These are phyloP conservation scores for Coelastrella sp. DNA, from an alignment of 139 green algal species.

Conservation along the genomic window DNA sequence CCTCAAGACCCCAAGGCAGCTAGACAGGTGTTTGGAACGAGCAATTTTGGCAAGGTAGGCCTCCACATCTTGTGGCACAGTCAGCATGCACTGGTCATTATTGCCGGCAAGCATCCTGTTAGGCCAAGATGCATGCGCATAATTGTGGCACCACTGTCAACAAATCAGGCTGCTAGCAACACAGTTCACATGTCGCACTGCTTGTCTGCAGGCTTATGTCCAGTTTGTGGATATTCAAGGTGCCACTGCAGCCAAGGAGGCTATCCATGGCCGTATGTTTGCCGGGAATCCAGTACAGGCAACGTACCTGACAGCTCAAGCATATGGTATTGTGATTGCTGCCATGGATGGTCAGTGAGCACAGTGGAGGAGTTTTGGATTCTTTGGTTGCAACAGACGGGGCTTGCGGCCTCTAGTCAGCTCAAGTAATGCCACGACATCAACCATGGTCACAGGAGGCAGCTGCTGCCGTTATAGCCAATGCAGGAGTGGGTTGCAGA, in stretches of 20 bases:
- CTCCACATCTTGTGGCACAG: neutral
- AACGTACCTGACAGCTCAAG: slow-evolving; percentile 51
- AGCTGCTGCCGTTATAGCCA: neutral
- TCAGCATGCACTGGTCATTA: neutral
- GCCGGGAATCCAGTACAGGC: slow-evolving; percentile 64
- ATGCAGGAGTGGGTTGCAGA: no score
- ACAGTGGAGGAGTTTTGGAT: neutral
- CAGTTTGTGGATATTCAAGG: slow-evolving; percentile 66
- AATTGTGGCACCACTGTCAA: neutral
- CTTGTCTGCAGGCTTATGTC: slow-evolving; percentile 70
- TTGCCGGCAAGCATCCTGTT: neutral
- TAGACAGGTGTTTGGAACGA: slow-evolving; percentile 53
- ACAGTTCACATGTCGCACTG: neutral
- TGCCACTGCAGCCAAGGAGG: slow-evolving; percentile 59
- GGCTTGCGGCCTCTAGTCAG: neutral
- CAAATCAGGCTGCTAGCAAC: no score
- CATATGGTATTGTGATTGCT: neutral
- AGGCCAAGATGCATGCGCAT: neutral
- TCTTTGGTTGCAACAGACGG: neutral
- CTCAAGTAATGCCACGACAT: neutral
- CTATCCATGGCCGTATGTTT: slow-evolving; percentile 76
- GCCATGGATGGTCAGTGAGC: neutral
- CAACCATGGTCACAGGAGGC: neutral
- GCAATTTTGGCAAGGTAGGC: slow-evolving; percentile 69
- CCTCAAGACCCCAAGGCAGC: slow-evolving; percentile 50